Evolutionary conservation across 371 early-diverging fungal genomes (phyloP), one percentile per base, ranked within the genome.

Genomic region (Chytridium lagenaria): DNA sequence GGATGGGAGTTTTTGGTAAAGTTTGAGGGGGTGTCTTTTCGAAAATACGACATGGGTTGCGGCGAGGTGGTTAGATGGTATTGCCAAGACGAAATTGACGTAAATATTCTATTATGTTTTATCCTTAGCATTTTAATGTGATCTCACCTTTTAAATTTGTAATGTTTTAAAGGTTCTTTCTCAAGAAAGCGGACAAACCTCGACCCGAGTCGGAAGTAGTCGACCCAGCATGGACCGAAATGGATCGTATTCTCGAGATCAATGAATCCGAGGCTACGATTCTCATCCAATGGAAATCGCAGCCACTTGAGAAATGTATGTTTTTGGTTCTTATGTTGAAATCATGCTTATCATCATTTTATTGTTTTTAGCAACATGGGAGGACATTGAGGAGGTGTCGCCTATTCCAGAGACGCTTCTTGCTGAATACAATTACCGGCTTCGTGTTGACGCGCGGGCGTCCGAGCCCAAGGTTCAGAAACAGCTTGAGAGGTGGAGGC

Each of bases 251-350:
- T 10, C 30, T 36, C 34, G 75, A 76, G 33, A 61, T 61, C 16
- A 51, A 52, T 16, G 74, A 72, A 7, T 55, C 77, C 50, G 64
- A 75, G 28, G 70, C 72, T 1, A 16, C n/a, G 39, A 57, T 79
- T 15, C 69, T 70, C 12, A 72, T 83, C 10, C 81, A 83, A 69
- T 85, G 88, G 88, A 50, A 57, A 1, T 81, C 79, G 15, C 69
- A 78, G 12, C 70, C 69, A 1, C 70, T 79, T 28, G 75, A 77
- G 5, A 51, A 68, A 39, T n/a, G 55, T 52, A 52, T 5, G 55
- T 26, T 10, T 12, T 44, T 44, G 44, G 12, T 44, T 44, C 44
- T 44, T 12, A n/a, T n/a, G n/a, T 19, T 44, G 19, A 44, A 52
- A 10, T 15, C 55, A 7, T 52, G 5, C 26, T n/a, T n/a, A 22